Base-by-base conservation (phyloP, 352 stramenopile species). In the Phytophthora cactorum region DNA sequence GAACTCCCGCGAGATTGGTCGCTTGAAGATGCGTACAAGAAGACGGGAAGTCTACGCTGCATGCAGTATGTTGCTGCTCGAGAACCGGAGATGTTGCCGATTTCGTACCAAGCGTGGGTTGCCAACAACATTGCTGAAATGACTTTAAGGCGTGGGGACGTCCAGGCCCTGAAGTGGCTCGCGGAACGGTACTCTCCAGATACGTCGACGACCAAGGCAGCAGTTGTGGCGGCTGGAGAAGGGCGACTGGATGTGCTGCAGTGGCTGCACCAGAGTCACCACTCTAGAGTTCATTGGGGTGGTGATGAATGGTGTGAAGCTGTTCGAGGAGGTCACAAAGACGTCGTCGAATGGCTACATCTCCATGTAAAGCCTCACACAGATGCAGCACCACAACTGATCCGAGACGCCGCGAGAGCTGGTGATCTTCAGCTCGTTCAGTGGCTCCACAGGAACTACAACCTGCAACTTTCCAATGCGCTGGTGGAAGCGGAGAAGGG, bases 271-370 rank as follows among this genome's bases (percentile, higher is more conserved):
- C 27, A 53, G 25, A 44, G 28, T 5, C 58, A 72, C 52, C 9
- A 50, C 4, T 28, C 6, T 6, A 47, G 65, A 43, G 65, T 72
- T 25, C 32, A 41, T 28, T 72, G 65, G 65, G 65, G 65, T 44
- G 64, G 58, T 4, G 22, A 46, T 5, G 64, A 72, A 22, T 67
- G 50, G 65, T 58, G 51, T 51, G 52, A 63, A 67, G 65, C 58
- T 36, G 51, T 72, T 1, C 15, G 38, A 11, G 38, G n/a, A 38
- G 36, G 44, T 1, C 58, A 59, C 46, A 60, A 44, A 6, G 31
- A 44, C 0, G 56, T 66, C 15, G 39, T 72, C n/a, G 29, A 63
- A 47, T 72, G 59, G 58, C 44, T 67, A 10, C 43, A 49, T 27
- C 4, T 5, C 31, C 38, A 46, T 28, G 65, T 59, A 10, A 50